Conservation (phyloP, 1,139 yeast species). For the Suhomyces chickasaworum region DNA sequence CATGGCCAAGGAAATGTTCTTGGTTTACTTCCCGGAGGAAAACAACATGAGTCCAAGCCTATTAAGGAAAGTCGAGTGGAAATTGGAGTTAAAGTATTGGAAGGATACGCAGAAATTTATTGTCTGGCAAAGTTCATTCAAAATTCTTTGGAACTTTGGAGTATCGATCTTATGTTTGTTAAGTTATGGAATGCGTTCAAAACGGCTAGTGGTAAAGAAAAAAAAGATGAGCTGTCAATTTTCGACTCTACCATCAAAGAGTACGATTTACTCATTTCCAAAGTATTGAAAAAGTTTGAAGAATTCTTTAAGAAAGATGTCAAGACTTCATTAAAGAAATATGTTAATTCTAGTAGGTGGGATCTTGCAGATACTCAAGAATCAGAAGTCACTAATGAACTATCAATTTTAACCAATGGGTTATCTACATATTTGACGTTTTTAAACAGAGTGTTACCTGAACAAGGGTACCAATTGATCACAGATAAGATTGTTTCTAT, state of each 20-base stretch:
- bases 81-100: constrained; percentile 50
- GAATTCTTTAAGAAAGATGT: constrained; percentile 54
- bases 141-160: constrained; percentile 61
- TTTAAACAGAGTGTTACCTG: constrained; percentile 33
- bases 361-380: constrained; percentile 25
- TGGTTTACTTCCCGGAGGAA: constrained; percentile 41
- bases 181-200: constrained; percentile 59
- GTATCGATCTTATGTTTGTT: constrained; percentile 62
- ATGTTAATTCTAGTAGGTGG: constrained; percentile 49
- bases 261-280: constrained; percentile 44
- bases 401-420: constrained; percentile 36
- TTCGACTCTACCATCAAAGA: constrained; percentile 55
- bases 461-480: constrained; percentile 32
- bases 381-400: constrained; percentile 33
- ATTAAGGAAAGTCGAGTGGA: constrained; percentile 38
- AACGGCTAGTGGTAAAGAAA: constrained; percentile 22
- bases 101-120: constrained; percentile 57
- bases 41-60: constrained; percentile 32
- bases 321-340: constrained; percentile 51
- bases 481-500: constrained; percentile 45
- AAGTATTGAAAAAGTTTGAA: constrained; percentile 42
- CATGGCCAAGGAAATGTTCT: constrained; percentile 40
- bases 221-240: constrained; percentile 39
- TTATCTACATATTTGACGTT: constrained; percentile 39
- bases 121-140: constrained; percentile 61